Conservation (phyloP, 176 grass and related monocot species). For the Cymbopogon citratus region DNA sequence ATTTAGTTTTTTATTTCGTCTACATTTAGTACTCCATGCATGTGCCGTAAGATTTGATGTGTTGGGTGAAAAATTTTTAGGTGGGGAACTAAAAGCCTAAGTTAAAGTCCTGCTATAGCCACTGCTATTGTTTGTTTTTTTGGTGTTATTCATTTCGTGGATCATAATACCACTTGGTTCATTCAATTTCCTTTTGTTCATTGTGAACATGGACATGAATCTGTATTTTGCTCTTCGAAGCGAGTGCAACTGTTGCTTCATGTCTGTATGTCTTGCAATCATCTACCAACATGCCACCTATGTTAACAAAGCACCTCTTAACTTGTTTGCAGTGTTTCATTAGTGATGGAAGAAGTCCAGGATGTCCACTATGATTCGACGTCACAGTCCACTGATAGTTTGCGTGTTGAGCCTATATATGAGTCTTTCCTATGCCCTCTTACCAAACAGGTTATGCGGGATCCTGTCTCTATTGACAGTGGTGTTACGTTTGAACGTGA, state of each 20-base stretch:
- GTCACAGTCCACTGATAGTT: constrained; percentile 42
- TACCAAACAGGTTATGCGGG: constrained; percentile 77
- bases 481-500: constrained; percentile 79
- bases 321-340: constrained; percentile 34
- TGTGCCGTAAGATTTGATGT: no score
- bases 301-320: neutral
- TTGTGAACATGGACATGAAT: neutral
- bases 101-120: neutral
- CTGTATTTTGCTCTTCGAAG: neutral
- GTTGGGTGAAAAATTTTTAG: no score
- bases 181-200: neutral
- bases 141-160: neutral
- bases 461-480: constrained; percentile 82
- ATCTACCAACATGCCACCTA: neutral
- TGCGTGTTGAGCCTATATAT: constrained; percentile 76
- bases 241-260: neutral
- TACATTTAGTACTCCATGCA: no score
- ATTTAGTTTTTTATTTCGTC: no score
- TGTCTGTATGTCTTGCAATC: neutral
- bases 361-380: constrained; percentile 48
- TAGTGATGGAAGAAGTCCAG: constrained; percentile 56
- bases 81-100: no score
- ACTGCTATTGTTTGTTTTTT: neutral
- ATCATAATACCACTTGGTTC: neutral
- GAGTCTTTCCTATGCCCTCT: constrained; percentile 87